phyloP scores from a whole-genome alignment of 139 green algal genomes.

The Micromonas commoda region DNA sequence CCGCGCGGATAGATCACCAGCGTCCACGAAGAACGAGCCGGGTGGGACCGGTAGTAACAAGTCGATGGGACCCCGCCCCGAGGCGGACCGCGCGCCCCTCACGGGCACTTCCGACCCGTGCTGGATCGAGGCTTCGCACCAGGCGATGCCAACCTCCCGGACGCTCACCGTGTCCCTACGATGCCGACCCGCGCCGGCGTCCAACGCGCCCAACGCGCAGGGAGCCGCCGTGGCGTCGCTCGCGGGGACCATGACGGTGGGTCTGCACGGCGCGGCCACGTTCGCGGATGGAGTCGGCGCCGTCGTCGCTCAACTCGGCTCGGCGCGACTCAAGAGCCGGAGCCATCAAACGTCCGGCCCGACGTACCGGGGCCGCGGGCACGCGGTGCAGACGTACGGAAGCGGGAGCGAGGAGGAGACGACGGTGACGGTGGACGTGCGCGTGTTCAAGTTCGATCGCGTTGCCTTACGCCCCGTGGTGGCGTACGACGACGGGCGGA shows the following conservation, averaged over 20 bases:
- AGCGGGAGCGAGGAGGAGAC: background rate
- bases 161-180: background rate
- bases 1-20: too few relatives aligned
- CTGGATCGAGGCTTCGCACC: background rate
- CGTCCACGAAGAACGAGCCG: too few relatives aligned
- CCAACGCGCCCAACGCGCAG: background rate
- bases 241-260: background rate
- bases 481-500: background rate
- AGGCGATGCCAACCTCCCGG: too few relatives aligned
- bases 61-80: too few relatives aligned
- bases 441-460: background rate
- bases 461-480: background rate
- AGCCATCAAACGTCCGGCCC: too few relatives aligned
- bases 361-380: too few relatives aligned
- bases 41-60: too few relatives aligned
- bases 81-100: background rate
- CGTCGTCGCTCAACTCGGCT: too few relatives aligned
- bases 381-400: background rate
- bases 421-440: background rate
- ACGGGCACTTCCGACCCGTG: background rate
- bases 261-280: background rate
- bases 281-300: background rate
- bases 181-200: background rate
- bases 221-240: background rate
- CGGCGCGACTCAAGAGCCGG: too few relatives aligned